phyloP scores from a whole-genome alignment of 2,329 filamentous ascomycete species.

The Fulvia fulva region DNA sequence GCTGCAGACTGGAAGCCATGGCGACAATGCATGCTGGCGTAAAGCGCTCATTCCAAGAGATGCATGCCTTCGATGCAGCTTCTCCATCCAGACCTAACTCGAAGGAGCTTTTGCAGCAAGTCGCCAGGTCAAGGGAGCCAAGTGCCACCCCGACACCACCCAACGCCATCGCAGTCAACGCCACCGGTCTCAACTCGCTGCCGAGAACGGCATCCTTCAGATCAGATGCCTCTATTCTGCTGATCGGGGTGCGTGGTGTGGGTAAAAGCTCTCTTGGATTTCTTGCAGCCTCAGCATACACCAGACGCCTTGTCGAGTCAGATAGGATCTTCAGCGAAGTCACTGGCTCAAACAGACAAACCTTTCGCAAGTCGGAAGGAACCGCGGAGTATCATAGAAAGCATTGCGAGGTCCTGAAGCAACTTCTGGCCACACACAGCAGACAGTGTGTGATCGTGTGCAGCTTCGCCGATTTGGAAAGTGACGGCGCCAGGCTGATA shows the following conservation, averaged over 20 bases:
- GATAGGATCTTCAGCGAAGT: conserved; percentile 64
- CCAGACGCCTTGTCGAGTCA: conserved; percentile 64
- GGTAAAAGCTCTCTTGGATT: conserved; percentile 74
- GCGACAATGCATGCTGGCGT: conserved; percentile 27
- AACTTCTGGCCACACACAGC: conserved; percentile 56
- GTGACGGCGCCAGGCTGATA: conserved; percentile 57
- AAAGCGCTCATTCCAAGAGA: conserved; percentile 29
- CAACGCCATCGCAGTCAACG: conserved; percentile 5
- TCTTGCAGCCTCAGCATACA: conserved; percentile 68
- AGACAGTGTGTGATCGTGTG: conserved; percentile 67
- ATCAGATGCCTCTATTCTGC: conserved; percentile 64
- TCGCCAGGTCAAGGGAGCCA: conserved; percentile 15
- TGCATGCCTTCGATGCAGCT: conserved; percentile 19
- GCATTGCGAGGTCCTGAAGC: conserved; percentile 60
- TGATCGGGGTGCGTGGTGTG: conserved; percentile 68
- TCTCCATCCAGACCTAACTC: conserved; percentile 9
- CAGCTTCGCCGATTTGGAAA: conserved; percentile 65
- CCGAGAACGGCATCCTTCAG: conserved; percentile 42
- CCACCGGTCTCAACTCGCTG: conserved; percentile 6
- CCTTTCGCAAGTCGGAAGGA: conserved; percentile 62
- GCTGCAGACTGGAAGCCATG: conserved; percentile 22
- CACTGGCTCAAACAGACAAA: conserved; percentile 58
- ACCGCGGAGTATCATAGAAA: conserved; percentile 58
- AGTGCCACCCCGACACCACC: conserved; percentile 20
- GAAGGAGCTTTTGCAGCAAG: conserved; percentile 15